Base-by-base conservation (phyloP, 345 rosid genomes). In the Salix suchowensis region DNA sequence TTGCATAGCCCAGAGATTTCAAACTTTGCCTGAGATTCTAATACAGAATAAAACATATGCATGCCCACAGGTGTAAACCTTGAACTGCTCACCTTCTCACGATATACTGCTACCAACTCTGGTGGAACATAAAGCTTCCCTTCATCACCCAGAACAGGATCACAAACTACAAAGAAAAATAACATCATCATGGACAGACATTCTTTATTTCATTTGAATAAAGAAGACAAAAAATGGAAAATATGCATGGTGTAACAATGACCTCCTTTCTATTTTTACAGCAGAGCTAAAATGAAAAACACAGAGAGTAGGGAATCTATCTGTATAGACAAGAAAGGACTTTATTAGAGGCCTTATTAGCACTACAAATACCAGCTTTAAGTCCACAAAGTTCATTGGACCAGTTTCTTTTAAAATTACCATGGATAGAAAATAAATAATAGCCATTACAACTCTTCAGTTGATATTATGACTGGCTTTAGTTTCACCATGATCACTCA, bases 121-220 rank as follows among this genome's bases (percentile, higher is more conserved):
- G 82, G 82, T 19, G 97, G 98, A 36, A 96, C 94, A 89, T 96
- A 96, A 69, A 96, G 95, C 91, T 92, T 96, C 79, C 99, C 99
- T 82, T 91, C 98, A 83, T 96, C 99, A 68, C 99, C 99, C 94
- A 96, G 79, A 75, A 96, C 99, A 24, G 99, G 99, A 88, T 96
- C 99, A 85, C 99, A 96, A 83, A 96, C 99, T 96, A 82, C 65
- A 81, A 67, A 80, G 76, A 71, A 74, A 72, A 71, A 34, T 16
- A 37, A 77, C 70, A 21, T 50, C 37, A 69, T 74, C 78, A 72
- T 86, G 14, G 77, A 85, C 19, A 71, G 21, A 79, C 64, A 14
- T 2, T 62, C 58, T 36, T 10, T 19, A 24, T 28, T 21, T 30
- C 26, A 4, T 16, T 21, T 73, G 42, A 61, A 75, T 19, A 68